phyloP scores from a whole-genome alignment of 2,329 filamentous ascomycete species.

The Epicoccum nigrum region DNA sequence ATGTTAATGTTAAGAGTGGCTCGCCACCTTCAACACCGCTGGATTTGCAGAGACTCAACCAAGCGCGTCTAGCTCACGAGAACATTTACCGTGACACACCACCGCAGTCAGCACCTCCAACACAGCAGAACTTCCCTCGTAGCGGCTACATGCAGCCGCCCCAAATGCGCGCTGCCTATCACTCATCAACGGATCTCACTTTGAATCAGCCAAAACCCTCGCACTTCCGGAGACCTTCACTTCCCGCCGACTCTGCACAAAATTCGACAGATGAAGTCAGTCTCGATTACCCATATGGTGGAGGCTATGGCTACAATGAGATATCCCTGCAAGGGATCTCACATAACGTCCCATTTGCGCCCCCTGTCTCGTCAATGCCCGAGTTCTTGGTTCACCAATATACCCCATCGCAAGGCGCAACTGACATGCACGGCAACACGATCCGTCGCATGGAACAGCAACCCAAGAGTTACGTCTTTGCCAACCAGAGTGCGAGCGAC shows the following conservation, averaged over 20 bases:
- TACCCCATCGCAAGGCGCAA: conserved; percentile 50
- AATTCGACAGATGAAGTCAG: conserved; percentile 28
- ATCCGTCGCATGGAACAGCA: conserved; percentile 36
- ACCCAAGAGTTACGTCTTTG: conserved; percentile 56
- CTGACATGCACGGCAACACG: conserved; percentile 36
- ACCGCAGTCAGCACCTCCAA: conserved; percentile 58
- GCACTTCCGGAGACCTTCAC: conserved; percentile 45
- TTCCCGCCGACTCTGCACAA: conserved; percentile 39
- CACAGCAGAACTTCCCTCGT: conserved; percentile 54
- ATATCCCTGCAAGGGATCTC: conserved; percentile 39
- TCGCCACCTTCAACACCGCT: conserved; percentile 57
- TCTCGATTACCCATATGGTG: conserved; percentile 33
- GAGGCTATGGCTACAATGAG: conserved; percentile 37
- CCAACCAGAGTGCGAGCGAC: conserved; percentile 54
- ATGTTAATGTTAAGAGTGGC: conserved; percentile 40
- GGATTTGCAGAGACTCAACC: conserved; percentile 38
- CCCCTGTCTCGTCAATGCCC: conserved; percentile 38
- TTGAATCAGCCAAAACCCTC: conserved; percentile 45
- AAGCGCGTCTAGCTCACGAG: conserved; percentile 40
- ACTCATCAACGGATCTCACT: conserved; percentile 43
- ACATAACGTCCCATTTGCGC: conserved; percentile 44
- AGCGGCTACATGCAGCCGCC: conserved; percentile 45
- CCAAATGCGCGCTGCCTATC: conserved; percentile 41
- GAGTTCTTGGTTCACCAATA: conserved; percentile 57
- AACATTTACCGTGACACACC: conserved; percentile 54